These are phyloP conservation scores for Amphibolis antarctica DNA, from an alignment of 106 monocot genomes.

Conservation along the genomic window DNA sequence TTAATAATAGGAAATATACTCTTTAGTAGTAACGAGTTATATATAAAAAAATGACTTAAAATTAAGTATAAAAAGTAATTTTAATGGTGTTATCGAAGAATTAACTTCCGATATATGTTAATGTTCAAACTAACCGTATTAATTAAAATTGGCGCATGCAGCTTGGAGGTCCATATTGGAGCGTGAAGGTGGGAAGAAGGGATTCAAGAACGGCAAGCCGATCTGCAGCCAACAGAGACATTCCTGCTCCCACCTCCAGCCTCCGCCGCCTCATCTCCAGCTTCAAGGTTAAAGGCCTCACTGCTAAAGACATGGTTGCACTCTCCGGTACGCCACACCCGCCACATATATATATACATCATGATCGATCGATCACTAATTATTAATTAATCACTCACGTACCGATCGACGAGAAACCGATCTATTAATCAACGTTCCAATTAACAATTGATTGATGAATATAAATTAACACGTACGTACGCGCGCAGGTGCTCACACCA, in stretches of 20 bases:
- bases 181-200: conserved; percentile 62
- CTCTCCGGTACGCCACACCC: conserved; percentile 28
- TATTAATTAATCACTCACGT: too few relatives aligned
- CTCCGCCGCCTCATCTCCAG: conserved; percentile 53
- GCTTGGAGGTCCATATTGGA: conserved; percentile 62
- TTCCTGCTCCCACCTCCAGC: conserved; percentile 40
- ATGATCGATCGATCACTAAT: too few relatives aligned
- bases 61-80: background rate
- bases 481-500: conserved; percentile 52
- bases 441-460: too few relatives aligned
- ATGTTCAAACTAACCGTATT: background rate
- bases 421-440: too few relatives aligned
- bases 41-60: background rate
- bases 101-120: background rate
- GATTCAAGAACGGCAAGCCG: conserved; percentile 55
- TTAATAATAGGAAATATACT: too few relatives aligned
- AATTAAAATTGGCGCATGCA: conserved; percentile 11
- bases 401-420: too few relatives aligned
- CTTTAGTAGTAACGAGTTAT: too few relatives aligned
- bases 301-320: conserved; percentile 61
- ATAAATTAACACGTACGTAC: too few relatives aligned
- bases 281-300: conserved; percentile 59
- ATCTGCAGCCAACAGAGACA: conserved; percentile 49
- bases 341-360: too few relatives aligned
- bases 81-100: background rate